Conservation (phyloP, 1,284 basidiomycete species). For the Trichosporon coremiiforme region DNA sequence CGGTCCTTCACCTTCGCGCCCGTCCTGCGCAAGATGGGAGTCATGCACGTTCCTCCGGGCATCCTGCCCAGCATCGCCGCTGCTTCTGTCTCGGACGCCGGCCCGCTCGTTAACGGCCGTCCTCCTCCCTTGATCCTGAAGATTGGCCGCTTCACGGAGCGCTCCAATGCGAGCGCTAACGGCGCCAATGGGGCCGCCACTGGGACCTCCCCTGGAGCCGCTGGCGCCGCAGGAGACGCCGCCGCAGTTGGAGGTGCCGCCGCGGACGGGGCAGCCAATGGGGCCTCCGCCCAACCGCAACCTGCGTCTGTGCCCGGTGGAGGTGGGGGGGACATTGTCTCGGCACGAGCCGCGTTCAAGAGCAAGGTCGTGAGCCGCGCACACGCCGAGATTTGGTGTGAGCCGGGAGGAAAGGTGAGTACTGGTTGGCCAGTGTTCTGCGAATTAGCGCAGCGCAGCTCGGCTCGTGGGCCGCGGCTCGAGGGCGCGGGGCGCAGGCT, state of each 20-base stretch:
- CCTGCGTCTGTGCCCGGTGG: conserved; percentile 14
- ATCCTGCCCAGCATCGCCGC: conserved; percentile 42
- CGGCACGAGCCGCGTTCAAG: conserved; percentile 90
- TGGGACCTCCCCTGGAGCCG: background rate
- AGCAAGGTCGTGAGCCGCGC: conserved; percentile 92
- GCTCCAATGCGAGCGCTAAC: conserved; percentile 21
- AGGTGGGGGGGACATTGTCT: conserved; percentile 63
- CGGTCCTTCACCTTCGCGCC: conserved; percentile 91
- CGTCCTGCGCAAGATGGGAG: conserved; percentile 70
- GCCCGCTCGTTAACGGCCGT: conserved; percentile 58
- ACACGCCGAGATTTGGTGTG: conserved; percentile 93
- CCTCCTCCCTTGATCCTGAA: conserved; percentile 64
- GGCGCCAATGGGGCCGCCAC: background rate
- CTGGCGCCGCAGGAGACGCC: background rate
- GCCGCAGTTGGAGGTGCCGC: too few species aligned
- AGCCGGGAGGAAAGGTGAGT: conserved; percentile 60
- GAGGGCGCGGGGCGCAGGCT: background rate
- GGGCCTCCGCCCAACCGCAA: background rate
- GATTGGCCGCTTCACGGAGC: conserved; percentile 87
- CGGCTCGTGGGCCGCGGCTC: background rate
- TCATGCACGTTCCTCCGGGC: conserved; percentile 60
- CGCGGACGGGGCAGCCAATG: background rate
- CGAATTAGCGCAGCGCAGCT: too few species aligned
- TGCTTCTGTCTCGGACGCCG: conserved; percentile 32
- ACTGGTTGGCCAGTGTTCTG: background rate